A percentile compares a stretch with the other conserved stretches of the same genome.
Evolutionary conservation across 2,329 filamentous ascomycete species (phyloP).

Genomic region (Elsinoe australis): DNA sequence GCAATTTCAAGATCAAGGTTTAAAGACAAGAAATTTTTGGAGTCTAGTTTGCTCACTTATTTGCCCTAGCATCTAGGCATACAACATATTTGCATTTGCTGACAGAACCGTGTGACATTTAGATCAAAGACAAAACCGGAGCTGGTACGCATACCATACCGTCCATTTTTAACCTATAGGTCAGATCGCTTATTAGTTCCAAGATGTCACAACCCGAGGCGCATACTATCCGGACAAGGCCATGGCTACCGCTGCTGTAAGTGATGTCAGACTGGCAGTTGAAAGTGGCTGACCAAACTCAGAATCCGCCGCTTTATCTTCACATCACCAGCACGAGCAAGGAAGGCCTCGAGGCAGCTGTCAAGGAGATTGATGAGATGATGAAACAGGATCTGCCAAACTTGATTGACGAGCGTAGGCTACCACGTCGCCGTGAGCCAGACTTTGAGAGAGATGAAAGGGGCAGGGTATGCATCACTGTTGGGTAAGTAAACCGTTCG

Average conservation of each 20-base stretch:
- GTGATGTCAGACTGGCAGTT: constrained; percentile 30
- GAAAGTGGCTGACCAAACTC: constrained; percentile 16
- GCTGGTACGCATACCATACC: constrained; percentile 77
- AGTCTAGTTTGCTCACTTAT: constrained; percentile 40
- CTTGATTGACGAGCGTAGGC: constrained; percentile 86
- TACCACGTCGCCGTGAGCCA: constrained; percentile 68
- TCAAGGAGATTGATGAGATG: constrained; percentile 82
- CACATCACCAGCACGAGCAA: constrained; percentile 92
- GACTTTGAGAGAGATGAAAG: constrained; percentile 78
- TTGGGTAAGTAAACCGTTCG: background rate
- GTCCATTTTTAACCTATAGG: constrained; percentile 35
- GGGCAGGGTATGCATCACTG: constrained; percentile 59
- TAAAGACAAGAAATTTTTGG: constrained; percentile 27
- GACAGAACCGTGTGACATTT: constrained; percentile 79
- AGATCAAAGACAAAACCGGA: constrained; percentile 99
- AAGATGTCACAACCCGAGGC: constrained; percentile 98
- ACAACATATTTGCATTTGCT: constrained; percentile 81
- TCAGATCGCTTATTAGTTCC: constrained; percentile 53
- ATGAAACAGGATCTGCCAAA: constrained; percentile 96
- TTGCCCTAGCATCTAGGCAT: constrained; percentile 31
- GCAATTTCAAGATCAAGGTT: constrained; percentile 17
- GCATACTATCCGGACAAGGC: constrained; percentile 95
- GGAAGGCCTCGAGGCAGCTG: constrained; percentile 80
- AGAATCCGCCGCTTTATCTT: constrained; percentile 91
- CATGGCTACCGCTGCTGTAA: constrained; percentile 88